phyloP scores from a whole-genome alignment of 1,284 basidiomycete species.

The Ganoderma lingzhi region DNA sequence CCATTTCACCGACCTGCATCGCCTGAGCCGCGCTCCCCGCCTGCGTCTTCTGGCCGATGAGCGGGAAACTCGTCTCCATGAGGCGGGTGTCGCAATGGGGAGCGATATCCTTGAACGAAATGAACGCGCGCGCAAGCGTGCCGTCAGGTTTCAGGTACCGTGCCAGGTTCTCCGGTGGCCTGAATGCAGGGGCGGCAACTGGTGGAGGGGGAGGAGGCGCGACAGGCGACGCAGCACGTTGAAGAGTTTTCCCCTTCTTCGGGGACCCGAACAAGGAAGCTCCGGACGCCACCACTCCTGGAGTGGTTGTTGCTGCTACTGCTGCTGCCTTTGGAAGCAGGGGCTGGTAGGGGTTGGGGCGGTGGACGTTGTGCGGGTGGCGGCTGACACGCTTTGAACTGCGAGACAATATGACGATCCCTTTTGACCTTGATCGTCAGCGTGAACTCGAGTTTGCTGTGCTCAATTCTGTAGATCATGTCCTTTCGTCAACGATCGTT shows the following conservation, averaged over 20 bases:
- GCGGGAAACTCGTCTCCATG: conserved; percentile 85
- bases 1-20: conserved; percentile 79
- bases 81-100: conserved; percentile 82
- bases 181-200: conserved; percentile 30
- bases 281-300: conserved; percentile 61
- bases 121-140: conserved; percentile 82
- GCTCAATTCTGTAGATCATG: conserved; percentile 69
- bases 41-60: conserved; percentile 80
- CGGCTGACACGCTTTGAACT: conserved; percentile 71
- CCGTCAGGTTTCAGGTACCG: conserved; percentile 85
- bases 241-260: conserved; percentile 64
- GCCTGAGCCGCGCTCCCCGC: conserved; percentile 62
- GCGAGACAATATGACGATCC: conserved; percentile 81
- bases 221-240: conserved; percentile 38
- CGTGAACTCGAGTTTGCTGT: conserved; percentile 91
- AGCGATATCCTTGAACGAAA: conserved; percentile 88
- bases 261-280: conserved; percentile 81
- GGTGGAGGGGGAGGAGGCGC: conserved; percentile 48
- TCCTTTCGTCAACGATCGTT: background rate
- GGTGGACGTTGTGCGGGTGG: conserved; percentile 54
- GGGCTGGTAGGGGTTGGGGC: conserved; percentile 50
- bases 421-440: conserved; percentile 84
- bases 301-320: conserved; percentile 3
- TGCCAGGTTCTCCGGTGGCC: conserved; percentile 75
- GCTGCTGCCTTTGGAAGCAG: conserved; percentile 52